These are phyloP conservation scores for Fraxinus latifolia DNA, from an alignment of 305 asterid genomes.

Conservation along the genomic window DNA sequence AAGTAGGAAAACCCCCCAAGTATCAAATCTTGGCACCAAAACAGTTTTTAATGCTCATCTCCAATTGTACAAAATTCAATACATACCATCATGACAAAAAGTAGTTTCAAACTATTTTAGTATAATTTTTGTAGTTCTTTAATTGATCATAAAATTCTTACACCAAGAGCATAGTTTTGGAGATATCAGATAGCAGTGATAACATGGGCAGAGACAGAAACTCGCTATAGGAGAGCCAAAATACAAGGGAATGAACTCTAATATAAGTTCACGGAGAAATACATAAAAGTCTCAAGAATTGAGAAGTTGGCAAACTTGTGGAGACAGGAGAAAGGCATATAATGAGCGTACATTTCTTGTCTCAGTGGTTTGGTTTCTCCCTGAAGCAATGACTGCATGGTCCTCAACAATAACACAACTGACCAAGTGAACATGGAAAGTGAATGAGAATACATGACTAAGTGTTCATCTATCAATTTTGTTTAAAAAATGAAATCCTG, in stretches of 20 bases:
- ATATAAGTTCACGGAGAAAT: background rate
- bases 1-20: background rate
- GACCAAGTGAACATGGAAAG: constrained; percentile 22
- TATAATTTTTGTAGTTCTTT: background rate
- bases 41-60: background rate
- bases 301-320: background rate
- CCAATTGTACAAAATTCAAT: background rate
- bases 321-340: constrained; percentile 9
- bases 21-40: background rate
- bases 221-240: background rate
- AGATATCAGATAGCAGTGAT: background rate
- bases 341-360: constrained; percentile 54
- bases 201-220: background rate
- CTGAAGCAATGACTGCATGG: constrained; percentile 62
- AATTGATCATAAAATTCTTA: background rate
- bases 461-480: background rate
- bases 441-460: constrained; percentile 19
- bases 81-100: background rate
- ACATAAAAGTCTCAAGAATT: background rate
- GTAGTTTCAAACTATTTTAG: background rate
- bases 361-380: constrained; percentile 77
- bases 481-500: constrained; percentile 14
- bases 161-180: background rate
- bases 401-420: constrained; percentile 68
- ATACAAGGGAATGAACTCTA: background rate